A percentile compares a stretch with the other conserved stretches of the same genome.
Evolutionary conservation across 768 basidiomycete species (phyloP).

Genomic region (Floccularia luteovirens): DNA sequence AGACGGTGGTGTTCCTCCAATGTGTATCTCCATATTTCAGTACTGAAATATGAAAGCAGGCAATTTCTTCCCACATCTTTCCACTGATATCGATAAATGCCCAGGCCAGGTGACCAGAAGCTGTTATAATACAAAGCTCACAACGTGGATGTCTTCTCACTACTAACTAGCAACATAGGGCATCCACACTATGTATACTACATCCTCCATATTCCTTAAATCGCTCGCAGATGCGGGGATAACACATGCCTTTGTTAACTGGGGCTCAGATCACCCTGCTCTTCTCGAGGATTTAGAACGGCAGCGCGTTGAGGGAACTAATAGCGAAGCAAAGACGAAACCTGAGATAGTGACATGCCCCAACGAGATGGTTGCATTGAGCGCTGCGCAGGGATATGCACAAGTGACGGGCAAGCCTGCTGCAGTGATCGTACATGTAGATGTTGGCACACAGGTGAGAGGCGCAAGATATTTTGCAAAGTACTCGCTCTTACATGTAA

Average conservation of each 20-base stretch:
- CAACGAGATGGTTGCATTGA: conserved; percentile 72
- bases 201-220: conserved; percentile 55
- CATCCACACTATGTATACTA: conserved; percentile 45
- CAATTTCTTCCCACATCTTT: too few species aligned
- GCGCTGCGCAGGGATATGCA: conserved; percentile 65
- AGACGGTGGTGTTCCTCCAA: too few species aligned
- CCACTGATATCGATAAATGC: too few species aligned
- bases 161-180: too few species aligned
- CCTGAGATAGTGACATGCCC: conserved; percentile 61
- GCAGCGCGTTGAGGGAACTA: conserved; percentile 27
- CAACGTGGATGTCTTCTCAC: too few species aligned
- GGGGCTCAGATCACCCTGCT: conserved; percentile 73
- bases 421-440: conserved; percentile 69
- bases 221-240: conserved; percentile 49
- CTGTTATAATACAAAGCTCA: too few species aligned
- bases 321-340: conserved; percentile 23
- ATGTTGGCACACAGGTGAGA: conserved; percentile 58
- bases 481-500: not conserved
- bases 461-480: not conserved
- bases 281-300: conserved; percentile 62
- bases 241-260: conserved; percentile 66
- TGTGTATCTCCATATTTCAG: too few species aligned
- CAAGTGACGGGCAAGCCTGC: conserved; percentile 61
- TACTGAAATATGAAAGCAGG: too few species aligned
- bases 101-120: too few species aligned